Percentiles rank a stretch among this genome's conserved stretches.
phyloP scores from a whole-genome alignment of 2,329 filamentous ascomycete species.

The Pleurostoma richardsiae region DNA sequence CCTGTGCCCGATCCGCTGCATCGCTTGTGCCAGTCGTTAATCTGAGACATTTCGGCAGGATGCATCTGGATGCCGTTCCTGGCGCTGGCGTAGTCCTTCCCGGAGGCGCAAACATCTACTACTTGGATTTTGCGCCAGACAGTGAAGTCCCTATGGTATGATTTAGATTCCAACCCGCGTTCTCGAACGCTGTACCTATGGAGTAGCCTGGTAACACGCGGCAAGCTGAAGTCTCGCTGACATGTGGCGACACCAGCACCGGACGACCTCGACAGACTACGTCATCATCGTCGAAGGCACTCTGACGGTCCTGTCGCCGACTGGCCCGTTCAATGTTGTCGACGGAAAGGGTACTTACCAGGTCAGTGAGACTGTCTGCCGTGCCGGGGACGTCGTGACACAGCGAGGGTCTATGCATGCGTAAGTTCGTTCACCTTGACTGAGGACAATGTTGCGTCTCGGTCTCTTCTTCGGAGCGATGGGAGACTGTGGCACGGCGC shows the following conservation, averaged over 20 bases:
- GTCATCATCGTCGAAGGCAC: conserved; percentile 19
- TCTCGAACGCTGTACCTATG: too few relatives aligned
- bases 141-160: conserved; percentile 18
- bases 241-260: conserved; percentile 13
- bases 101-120: conserved; percentile 22
- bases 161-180: not conserved
- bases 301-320: conserved; percentile 20
- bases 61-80: conserved; percentile 16
- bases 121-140: conserved; percentile 21
- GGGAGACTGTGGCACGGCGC: too few relatives aligned
- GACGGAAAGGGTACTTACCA: conserved; percentile 19
- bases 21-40: too few relatives aligned
- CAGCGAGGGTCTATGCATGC: conserved; percentile 24
- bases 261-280: conserved; percentile 25
- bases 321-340: conserved; percentile 12
- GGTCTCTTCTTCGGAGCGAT: too few relatives aligned
- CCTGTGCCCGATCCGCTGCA: too few relatives aligned
- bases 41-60: not conserved
- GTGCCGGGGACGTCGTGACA: conserved; percentile 20
- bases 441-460: too few relatives aligned
- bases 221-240: too few relatives aligned
- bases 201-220: too few relatives aligned
- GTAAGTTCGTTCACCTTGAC: conserved; percentile 15
- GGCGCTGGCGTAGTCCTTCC: conserved; percentile 24
- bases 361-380: conserved; percentile 17